Conservation (phyloP, 495 filamentous ascomycete genomes). For the Parathielavia hyrcaniae region DNA sequence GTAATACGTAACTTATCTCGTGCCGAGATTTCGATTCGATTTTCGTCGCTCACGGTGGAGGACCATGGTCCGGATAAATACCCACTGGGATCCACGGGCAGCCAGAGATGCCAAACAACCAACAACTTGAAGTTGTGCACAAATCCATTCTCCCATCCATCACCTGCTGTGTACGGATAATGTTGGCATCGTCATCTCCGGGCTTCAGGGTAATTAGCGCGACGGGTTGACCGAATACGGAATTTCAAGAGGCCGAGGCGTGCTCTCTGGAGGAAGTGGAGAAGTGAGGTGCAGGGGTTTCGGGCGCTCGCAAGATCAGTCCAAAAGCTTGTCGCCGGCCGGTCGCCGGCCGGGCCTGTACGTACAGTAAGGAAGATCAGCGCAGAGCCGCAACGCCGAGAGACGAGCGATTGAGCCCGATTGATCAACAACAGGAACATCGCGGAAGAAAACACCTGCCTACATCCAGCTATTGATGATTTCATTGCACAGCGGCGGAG, state of each 20-base stretch:
- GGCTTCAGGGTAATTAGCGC: no score
- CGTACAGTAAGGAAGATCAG: slow-evolving; percentile 1
- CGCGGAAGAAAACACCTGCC: neutral
- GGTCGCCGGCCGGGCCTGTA: neutral
- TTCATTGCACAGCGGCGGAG: neutral
- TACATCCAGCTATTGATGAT: neutral
- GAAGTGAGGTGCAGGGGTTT: neutral
- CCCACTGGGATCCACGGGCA: neutral
- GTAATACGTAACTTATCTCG: no score
- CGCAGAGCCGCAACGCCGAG: slow-evolving; percentile 16
- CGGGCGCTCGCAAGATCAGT: neutral
- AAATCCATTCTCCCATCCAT: neutral
- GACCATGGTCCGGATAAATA: neutral
- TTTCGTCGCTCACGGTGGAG: neutral
- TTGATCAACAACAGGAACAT: neutral
- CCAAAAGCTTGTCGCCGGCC: no score
- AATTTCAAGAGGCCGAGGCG: no score
- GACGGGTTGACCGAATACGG: no score
- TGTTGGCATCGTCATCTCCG: no score
- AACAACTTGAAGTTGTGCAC: neutral
- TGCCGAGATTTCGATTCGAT: neutral
- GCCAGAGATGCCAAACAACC: neutral
- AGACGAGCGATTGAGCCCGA: slow-evolving; percentile 2
- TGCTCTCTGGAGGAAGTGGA: neutral
- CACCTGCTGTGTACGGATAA: no score